phyloP scores from a whole-genome alignment of 2,329 filamentous ascomycete genomes.

The Sclerotinia sclerotiorum region DNA sequence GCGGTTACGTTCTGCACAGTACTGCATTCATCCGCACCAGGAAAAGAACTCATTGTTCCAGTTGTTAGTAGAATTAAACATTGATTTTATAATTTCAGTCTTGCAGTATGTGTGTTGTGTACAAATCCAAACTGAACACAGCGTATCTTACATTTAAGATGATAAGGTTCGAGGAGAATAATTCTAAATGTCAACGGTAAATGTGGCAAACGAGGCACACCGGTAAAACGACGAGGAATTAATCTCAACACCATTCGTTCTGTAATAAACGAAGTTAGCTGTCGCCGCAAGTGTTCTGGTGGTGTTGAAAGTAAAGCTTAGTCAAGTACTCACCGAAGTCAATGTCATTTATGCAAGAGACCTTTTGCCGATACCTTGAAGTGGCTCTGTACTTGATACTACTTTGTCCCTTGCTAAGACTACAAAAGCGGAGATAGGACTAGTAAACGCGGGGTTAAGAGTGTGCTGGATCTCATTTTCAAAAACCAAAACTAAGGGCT shows the following conservation, averaged over 20 bases:
- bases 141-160: background rate
- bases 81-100: background rate
- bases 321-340: no score
- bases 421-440: no score
- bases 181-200: background rate
- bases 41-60: background rate
- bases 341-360: background rate
- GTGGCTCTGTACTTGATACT: no score
- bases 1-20: background rate
- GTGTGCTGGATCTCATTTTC: background rate
- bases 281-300: background rate
- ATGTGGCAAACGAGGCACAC: background rate
- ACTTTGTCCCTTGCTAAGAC: no score
- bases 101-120: background rate
- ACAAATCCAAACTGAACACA: background rate
- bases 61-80: background rate
- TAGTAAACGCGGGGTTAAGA: background rate
- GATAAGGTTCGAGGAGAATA: background rate
- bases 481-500: accelerated
- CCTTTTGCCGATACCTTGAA: no score
- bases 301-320: background rate
- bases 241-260: background rate
- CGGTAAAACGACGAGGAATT: background rate
- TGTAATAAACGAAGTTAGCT: no score
- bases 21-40: no score